These are phyloP conservation scores for Mycena sp. DNA, from an alignment of 1,284 basidiomycete genomes.

Conservation along the genomic window DNA sequence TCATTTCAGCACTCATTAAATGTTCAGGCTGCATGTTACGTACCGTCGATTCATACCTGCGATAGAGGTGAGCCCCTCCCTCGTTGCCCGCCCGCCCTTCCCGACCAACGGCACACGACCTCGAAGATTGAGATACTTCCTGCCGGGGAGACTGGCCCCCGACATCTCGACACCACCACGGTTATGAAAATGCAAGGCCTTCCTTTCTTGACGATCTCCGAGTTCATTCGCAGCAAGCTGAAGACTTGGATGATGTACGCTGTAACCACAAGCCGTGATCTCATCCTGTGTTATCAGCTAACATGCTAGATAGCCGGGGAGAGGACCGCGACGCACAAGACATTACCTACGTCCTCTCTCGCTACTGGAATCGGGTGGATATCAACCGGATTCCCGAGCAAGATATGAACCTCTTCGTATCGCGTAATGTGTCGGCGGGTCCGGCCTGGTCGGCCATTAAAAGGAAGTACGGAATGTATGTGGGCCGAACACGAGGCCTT, in stretches of 20 bases:
- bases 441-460: conserved; percentile 76
- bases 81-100: neutral
- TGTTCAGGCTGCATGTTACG: conserved; percentile 60
- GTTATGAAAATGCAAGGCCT: conserved; percentile 71
- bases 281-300: conserved; percentile 26
- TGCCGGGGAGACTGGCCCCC: conserved; percentile 81
- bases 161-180: conserved; percentile 70
- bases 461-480: conserved; percentile 70
- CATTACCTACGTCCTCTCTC: conserved; percentile 70
- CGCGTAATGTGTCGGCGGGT: conserved; percentile 59
- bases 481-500: conserved; percentile 7
- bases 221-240: conserved; percentile 82
- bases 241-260: conserved; percentile 81
- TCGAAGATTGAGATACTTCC: conserved; percentile 80
- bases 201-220: conserved; percentile 80
- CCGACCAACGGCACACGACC: conserved; percentile 15
- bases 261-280: conserved; percentile 23
- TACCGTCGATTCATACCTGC: conserved; percentile 60
- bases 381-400: conserved; percentile 83
- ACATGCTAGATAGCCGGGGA: conserved; percentile 58
- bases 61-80: conserved; percentile 44
- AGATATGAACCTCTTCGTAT: conserved; percentile 80
- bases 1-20: conserved; percentile 19
- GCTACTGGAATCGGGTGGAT: conserved; percentile 81
- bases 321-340: conserved; percentile 77